Percentiles rank a stretch among this genome's conserved stretches.
Evolutionary conservation across 305 asterid genomes (phyloP).

Genomic region (Striga hermonthica): DNA sequence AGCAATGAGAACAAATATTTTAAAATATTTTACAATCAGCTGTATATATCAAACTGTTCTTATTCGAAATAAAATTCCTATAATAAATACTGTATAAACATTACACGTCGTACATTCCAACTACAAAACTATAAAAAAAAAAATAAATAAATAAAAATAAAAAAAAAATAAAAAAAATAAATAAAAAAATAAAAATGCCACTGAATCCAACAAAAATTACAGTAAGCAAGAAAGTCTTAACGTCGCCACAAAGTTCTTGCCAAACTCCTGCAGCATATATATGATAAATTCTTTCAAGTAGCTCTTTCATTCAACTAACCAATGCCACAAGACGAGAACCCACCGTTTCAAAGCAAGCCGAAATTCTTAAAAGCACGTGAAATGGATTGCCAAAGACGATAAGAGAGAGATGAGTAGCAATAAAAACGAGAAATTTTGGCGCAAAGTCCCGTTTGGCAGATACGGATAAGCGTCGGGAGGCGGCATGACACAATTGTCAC

Average conservation of each 20-base stretch:
- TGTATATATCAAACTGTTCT: slow-evolving; percentile 26
- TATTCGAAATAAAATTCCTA: slow-evolving; percentile 21
- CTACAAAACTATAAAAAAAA: slow-evolving; percentile 18
- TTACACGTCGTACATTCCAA: slow-evolving; percentile 2
- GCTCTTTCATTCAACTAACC: neutral
- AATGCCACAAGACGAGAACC: too few relatives aligned
- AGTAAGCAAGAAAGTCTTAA: neutral
- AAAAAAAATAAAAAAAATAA: too few relatives aligned
- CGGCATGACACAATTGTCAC: slow-evolving; percentile 82
- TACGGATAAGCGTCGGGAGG: slow-evolving; percentile 70
- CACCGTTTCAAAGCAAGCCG: too few relatives aligned
- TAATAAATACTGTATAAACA: slow-evolving; percentile 30
- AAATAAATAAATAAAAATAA: slow-evolving; percentile 25
- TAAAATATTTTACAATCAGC: slow-evolving; percentile 24
- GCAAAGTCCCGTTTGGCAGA: slow-evolving; percentile 48
- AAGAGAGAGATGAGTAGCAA: slow-evolving; percentile 37
- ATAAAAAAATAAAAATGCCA: too few relatives aligned
- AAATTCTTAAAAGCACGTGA: slow-evolving; percentile 28
- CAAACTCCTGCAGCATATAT: too few relatives aligned
- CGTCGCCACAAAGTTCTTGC: neutral
- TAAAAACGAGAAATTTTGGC: slow-evolving; percentile 35
- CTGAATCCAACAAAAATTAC: neutral
- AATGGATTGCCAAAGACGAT: slow-evolving; percentile 37
- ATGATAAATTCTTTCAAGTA: slow-evolving; percentile 18
- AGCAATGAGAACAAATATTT: neutral